These are phyloP conservation scores for Kitagawia praeruptora DNA, from an alignment of 129 eudicot species.

Conservation along the genomic window DNA sequence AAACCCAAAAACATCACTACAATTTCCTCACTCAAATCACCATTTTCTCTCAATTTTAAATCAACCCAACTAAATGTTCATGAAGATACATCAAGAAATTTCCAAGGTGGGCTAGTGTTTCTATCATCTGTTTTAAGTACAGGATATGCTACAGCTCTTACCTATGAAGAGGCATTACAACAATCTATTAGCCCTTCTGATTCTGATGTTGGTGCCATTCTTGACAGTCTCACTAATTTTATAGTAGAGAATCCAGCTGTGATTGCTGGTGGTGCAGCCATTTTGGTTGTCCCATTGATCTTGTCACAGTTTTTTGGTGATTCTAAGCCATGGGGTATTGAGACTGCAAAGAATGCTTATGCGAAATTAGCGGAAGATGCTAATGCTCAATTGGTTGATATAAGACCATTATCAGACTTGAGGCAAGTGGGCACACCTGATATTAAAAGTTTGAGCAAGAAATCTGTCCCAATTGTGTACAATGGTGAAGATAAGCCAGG, in stretches of 20 bases:
- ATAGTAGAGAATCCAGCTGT: conserved; percentile 59
- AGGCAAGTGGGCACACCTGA: conserved; percentile 68
- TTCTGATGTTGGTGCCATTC: conserved; percentile 38
- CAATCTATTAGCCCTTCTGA: conserved; percentile 55
- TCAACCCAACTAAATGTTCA: conserved; percentile 17
- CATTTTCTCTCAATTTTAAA: conserved; percentile 16
- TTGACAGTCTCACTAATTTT: conserved; percentile 37
- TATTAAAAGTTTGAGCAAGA: conserved; percentile 66
- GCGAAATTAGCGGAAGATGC: conserved; percentile 63
- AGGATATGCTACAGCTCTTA: conserved; percentile 57
- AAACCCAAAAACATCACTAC: conserved; percentile 41
- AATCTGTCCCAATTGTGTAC: conserved; percentile 54
- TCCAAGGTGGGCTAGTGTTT: conserved; percentile 47
- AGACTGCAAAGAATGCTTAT: conserved; percentile 68
- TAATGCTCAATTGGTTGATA: conserved; percentile 74
- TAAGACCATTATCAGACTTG: conserved; percentile 45
- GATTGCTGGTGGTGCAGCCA: conserved; percentile 57
- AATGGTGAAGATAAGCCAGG: conserved; percentile 81
- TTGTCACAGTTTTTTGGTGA: conserved; percentile 58
- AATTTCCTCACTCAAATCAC: conserved; percentile 25
- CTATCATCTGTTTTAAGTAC: conserved; percentile 51
- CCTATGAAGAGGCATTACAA: conserved; percentile 80
- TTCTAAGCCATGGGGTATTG: conserved; percentile 78
- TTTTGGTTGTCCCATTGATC: conserved; percentile 55
- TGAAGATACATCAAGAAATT: conserved; percentile 21